Evolutionary conservation across 192 early-diverging fungal species (phyloP).

Genomic region (Coemansia sp.): DNA sequence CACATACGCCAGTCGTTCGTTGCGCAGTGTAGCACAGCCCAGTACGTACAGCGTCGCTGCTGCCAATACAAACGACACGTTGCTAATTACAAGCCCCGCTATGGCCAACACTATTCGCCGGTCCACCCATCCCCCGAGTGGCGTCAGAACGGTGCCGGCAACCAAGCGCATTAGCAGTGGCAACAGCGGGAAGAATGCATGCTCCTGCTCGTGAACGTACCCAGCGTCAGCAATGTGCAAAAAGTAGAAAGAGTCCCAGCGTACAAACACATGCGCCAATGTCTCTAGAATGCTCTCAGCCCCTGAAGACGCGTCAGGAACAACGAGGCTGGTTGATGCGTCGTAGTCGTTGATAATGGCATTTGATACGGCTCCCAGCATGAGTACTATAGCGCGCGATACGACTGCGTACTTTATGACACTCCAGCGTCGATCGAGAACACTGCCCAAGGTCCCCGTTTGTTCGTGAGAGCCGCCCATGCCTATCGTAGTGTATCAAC

Average conservation of each 20-base stretch:
- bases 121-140: conserved; percentile 44
- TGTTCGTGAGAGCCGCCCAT: not conserved
- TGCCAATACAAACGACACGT: conserved; percentile 71
- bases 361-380: conserved; percentile 52
- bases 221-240: conserved; percentile 70
- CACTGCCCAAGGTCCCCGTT: not conserved
- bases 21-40: conserved; percentile 34
- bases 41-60: conserved; percentile 72
- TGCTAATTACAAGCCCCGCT: conserved; percentile 72
- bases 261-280: conserved; percentile 58
- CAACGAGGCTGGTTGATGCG: conserved; percentile 51
- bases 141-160: conserved; percentile 57
- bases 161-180: conserved; percentile 64
- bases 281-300: not conserved
- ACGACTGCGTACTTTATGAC: conserved; percentile 51
- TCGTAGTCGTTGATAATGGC: conserved; percentile 60
- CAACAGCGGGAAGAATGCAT: conserved; percentile 86
- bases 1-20: conserved; percentile 60
- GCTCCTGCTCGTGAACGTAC: conserved; percentile 84
- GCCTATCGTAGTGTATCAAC: not conserved
- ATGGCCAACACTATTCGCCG: conserved; percentile 53
- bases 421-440: conserved; percentile 20
- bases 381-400: conserved; percentile 53
- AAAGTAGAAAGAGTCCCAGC: conserved; percentile 94
- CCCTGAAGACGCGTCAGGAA: not conserved